phyloP scores from a whole-genome alignment of 2,329 filamentous ascomycete genomes.

The Colletotrichum tropicale region DNA sequence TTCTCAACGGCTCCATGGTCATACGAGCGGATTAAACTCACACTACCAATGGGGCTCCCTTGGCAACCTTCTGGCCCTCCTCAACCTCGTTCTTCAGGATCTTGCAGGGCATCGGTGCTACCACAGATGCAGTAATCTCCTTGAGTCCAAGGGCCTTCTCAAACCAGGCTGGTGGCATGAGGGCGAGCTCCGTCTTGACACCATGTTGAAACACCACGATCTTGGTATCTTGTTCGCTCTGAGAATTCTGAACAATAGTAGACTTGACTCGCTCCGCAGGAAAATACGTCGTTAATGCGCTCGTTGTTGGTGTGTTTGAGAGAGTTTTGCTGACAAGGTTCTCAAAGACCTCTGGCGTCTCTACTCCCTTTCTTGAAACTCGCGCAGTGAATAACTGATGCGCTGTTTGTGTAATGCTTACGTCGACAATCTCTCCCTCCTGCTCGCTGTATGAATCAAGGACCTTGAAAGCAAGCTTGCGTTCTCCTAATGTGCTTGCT shows the following conservation, averaged over 20 bases:
- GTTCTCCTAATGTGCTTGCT: conserved; percentile 41
- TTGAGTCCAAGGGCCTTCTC: conserved; percentile 86
- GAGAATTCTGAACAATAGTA: conserved; percentile 69
- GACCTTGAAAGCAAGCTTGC: conserved; percentile 57
- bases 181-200: conserved; percentile 60
- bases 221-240: conserved; percentile 57
- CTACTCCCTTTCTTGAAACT: conserved; percentile 46
- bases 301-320: conserved; percentile 29
- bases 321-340: conserved; percentile 48
- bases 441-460: conserved; percentile 68
- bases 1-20: background rate
- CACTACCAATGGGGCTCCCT: conserved; percentile 87
- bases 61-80: conserved; percentile 81
- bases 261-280: conserved; percentile 80
- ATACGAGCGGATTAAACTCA: conserved; percentile 44
- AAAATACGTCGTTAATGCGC: conserved; percentile 74
- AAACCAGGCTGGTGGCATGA: conserved; percentile 76
- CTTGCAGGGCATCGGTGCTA: conserved; percentile 97
- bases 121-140: conserved; percentile 80
- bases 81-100: conserved; percentile 87
- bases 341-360: conserved; percentile 43
- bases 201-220: conserved; percentile 80
- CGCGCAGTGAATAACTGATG: conserved; percentile 50
- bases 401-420: conserved; percentile 52
- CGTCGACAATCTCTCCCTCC: conserved; percentile 65